phyloP scores from a whole-genome alignment of 2,329 filamentous ascomycete species.

The Penicillium sp. region DNA sequence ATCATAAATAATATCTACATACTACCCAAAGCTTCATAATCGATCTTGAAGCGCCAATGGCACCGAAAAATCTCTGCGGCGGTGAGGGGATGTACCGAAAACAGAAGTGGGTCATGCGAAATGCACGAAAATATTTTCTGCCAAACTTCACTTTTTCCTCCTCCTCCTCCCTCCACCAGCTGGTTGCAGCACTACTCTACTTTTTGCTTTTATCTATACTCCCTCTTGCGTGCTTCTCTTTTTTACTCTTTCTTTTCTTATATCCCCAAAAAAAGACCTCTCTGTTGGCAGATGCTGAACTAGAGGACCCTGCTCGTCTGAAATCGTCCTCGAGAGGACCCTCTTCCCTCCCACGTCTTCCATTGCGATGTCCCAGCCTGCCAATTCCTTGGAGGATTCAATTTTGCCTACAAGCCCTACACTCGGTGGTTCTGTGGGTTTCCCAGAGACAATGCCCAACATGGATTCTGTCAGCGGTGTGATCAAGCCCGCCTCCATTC shows the following conservation, averaged over 20 bases:
- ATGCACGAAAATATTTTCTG: constrained; percentile 20
- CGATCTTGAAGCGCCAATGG: background rate
- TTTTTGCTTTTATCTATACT: constrained; percentile 21
- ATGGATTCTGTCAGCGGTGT: constrained; percentile 36
- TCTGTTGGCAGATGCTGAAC: constrained; percentile 39
- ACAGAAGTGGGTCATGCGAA: constrained; percentile 3
- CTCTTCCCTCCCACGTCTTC: constrained; percentile 25
- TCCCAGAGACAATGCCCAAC: constrained; percentile 33
- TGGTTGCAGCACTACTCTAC: constrained; percentile 14
- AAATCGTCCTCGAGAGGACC: constrained; percentile 43
- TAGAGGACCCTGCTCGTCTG: constrained; percentile 34
- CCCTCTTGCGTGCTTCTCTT: background rate
- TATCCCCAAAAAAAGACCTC: background rate
- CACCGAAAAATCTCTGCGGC: constrained; percentile 6
- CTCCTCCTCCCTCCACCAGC: constrained; percentile 20
- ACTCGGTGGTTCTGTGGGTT: constrained; percentile 42
- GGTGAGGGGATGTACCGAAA: constrained; percentile 3
- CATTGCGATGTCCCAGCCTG: constrained; percentile 33
- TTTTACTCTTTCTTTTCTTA: background rate
- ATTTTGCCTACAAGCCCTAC: constrained; percentile 42
- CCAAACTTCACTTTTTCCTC: constrained; percentile 21
- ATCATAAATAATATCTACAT: background rate
- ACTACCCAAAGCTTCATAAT: background rate
- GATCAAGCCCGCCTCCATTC: constrained; percentile 62
- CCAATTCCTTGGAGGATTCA: constrained; percentile 31